A percentile compares a stretch with the other conserved stretches of the same genome.
Evolutionary conservation across 78 protist species (phyloP).

Genomic region (Tieghemostelium lacteum): DNA sequence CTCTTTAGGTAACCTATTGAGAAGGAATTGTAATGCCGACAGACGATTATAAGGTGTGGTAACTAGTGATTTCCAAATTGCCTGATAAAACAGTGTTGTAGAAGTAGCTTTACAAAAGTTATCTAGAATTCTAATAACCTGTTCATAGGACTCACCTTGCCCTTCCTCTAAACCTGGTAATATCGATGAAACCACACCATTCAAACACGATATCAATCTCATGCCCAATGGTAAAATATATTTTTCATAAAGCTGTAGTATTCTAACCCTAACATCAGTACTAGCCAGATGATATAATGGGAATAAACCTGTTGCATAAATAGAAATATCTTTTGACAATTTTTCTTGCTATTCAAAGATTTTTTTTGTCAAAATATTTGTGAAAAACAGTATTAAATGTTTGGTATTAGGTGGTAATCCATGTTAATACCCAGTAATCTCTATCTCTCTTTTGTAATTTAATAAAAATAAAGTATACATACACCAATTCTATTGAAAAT

Average conservation of each 20-base stretch:
- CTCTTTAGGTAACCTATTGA: slow-evolving; percentile 42
- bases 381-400: background rate
- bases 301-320: slow-evolving; percentile 78
- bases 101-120: slow-evolving; percentile 33
- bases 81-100: slow-evolving; percentile 63
- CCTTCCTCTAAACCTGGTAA: slow-evolving; percentile 76
- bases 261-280: slow-evolving; percentile 67
- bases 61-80: slow-evolving; percentile 64
- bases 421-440: background rate
- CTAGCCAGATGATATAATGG: slow-evolving; percentile 77
- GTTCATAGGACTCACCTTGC: slow-evolving; percentile 63
- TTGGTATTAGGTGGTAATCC: too few relatives aligned
- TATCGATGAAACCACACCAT: slow-evolving; percentile 70
- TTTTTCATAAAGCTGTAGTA: slow-evolving; percentile 49
- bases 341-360: slow-evolving; percentile 39
- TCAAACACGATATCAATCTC: slow-evolving; percentile 33
- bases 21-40: slow-evolving; percentile 21
- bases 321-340: slow-evolving; percentile 74
- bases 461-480: background rate
- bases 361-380: background rate
- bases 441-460: background rate
- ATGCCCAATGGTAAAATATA: slow-evolving; percentile 40
- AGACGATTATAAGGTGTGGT: slow-evolving; percentile 56
- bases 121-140: slow-evolving; percentile 33
- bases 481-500: slow-evolving; percentile 75